Evolutionary conservation across 139 green algal genomes (phyloP).

Genomic region (Coelastrella sp.): DNA sequence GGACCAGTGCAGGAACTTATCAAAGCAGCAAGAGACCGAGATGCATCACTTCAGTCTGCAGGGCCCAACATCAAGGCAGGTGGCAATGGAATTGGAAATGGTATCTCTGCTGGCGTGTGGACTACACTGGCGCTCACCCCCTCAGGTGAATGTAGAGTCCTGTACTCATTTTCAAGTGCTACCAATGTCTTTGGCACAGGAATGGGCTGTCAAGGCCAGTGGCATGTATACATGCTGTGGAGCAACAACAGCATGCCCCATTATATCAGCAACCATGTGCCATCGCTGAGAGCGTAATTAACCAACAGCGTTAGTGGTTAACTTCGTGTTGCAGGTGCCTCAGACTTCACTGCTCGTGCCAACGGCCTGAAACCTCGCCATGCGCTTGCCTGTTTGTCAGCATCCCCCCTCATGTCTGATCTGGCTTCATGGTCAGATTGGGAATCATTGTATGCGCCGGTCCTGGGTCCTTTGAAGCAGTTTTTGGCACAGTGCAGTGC

Average conservation of each 20-base stretch:
- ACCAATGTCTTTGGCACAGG: no score
- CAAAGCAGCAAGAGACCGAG: background rate
- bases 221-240: no score
- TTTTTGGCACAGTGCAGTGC: background rate
- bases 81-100: background rate
- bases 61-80: no score
- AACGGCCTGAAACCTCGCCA: background rate
- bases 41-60: background rate
- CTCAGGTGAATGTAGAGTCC: background rate
- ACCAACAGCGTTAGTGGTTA: no score
- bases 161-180: background rate
- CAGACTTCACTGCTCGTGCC: background rate
- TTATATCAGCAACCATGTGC: no score
- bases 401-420: background rate
- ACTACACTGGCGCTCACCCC: background rate
- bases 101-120: background rate
- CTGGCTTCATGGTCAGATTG: background rate
- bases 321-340: background rate
- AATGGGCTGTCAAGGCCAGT: no score
- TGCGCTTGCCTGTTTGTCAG: background rate
- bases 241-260: no score
- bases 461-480: background rate
- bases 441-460: background rate
- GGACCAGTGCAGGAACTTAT: constrained; percentile 1
- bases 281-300: no score